phyloP scores from a whole-genome alignment of 2,329 filamentous ascomycete species.

The Phyllosticta ampelicida region DNA sequence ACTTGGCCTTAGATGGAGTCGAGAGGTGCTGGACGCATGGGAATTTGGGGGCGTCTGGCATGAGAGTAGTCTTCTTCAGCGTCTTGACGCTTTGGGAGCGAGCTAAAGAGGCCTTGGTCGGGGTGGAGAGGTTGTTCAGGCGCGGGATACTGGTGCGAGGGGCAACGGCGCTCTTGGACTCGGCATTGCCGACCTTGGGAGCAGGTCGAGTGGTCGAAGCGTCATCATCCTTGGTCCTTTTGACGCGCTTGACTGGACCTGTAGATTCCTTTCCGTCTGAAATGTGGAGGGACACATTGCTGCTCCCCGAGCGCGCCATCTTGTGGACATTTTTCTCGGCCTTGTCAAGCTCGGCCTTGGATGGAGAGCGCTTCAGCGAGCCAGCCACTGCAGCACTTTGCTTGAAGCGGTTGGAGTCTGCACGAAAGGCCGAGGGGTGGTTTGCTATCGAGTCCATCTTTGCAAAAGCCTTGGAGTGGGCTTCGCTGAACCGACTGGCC shows the following conservation, averaged over 20 bases:
- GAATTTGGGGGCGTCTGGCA: slow-evolving; percentile 42
- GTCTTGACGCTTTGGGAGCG: slow-evolving; percentile 46
- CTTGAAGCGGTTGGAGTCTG: slow-evolving; percentile 43
- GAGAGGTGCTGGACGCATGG: slow-evolving; percentile 42
- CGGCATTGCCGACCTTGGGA: slow-evolving; percentile 22
- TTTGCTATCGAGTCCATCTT: slow-evolving; percentile 96
- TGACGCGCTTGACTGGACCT: slow-evolving; percentile 55
- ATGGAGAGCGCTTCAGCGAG: slow-evolving; percentile 29
- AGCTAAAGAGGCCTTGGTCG: slow-evolving; percentile 64
- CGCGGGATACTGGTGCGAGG: slow-evolving; percentile 32
- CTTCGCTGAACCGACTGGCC: slow-evolving; percentile 68
- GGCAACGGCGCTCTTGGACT: slow-evolving; percentile 35
- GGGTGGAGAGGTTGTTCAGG: slow-evolving; percentile 52
- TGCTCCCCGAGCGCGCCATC: slow-evolving; percentile 27
- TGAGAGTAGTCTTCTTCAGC: slow-evolving; percentile 37
- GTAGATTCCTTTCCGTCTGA: slow-evolving; percentile 23
- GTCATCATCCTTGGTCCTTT: slow-evolving; percentile 58
- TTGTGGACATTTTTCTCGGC: slow-evolving; percentile 34
- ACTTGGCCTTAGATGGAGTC: slow-evolving; percentile 25
- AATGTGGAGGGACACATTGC: slow-evolving; percentile 17
- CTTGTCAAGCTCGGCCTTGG: slow-evolving; percentile 56
- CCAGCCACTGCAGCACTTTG: slow-evolving; percentile 25
- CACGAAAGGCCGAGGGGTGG: slow-evolving; percentile 69
- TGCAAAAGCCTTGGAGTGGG: slow-evolving; percentile 79
- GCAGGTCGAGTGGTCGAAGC: slow-evolving; percentile 54